Conservation (phyloP, 805 yeast species). For the Pichia exigua region DNA sequence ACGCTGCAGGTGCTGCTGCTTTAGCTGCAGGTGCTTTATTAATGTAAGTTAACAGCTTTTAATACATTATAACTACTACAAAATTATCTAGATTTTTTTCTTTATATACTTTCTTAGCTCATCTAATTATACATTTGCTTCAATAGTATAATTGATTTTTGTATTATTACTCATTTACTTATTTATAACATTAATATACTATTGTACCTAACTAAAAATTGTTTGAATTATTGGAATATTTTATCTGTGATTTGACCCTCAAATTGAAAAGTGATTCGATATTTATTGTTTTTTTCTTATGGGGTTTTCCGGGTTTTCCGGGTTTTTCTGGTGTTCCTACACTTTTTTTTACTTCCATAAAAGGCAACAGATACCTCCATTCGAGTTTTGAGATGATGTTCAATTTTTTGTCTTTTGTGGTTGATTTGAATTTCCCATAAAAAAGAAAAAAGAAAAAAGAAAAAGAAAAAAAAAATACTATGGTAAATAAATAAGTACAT, state of each 20-base stretch:
- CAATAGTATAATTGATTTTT: not conserved
- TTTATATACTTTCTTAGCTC: not conserved
- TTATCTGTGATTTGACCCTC: no score
- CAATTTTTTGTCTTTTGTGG: no score
- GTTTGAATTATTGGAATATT: not conserved
- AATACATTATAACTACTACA: not conserved
- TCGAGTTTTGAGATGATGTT: no score
- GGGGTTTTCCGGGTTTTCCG: no score
- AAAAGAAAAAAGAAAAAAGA: no score
- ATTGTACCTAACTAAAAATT: not conserved
- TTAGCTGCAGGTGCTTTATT: constrained; percentile 28
- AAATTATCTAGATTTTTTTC: not conserved
- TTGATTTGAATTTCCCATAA: no score
- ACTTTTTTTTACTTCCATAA: no score
- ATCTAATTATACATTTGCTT: not conserved
- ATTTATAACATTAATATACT: not conserved
- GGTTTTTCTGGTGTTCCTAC: no score
- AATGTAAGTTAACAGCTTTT: constrained; percentile 13
- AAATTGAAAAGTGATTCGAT: not conserved
- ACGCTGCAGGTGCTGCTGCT: constrained; percentile 29
- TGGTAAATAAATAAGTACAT: not conserved
- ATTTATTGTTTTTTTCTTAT: not conserved
- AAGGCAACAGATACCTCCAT: no score
- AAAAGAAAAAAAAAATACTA: not conserved
- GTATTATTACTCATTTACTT: not conserved